phyloP scores from a whole-genome alignment of 345 rosid species.

The Turnera subulata region DNA sequence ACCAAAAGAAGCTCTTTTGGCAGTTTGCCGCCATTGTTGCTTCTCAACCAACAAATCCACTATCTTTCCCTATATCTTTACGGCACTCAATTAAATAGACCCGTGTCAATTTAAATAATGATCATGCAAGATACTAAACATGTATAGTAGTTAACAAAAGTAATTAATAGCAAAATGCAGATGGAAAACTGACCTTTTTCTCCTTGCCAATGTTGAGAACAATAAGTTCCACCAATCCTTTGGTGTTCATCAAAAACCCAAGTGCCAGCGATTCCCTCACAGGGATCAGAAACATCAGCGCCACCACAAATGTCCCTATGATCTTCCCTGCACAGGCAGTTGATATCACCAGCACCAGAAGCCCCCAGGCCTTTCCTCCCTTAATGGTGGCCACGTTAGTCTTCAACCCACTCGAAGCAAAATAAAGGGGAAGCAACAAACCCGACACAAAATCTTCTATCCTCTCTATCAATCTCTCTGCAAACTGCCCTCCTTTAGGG shows the following conservation, averaged over 20 bases:
- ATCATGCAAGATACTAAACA: too few species aligned
- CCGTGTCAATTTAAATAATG: too few species aligned
- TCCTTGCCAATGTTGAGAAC: conserved; percentile 93
- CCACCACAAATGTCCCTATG: conserved; percentile 61
- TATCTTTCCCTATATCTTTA: too few species aligned
- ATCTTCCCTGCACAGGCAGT: conserved; percentile 81
- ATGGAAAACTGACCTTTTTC: conserved; percentile 47
- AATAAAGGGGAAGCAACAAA: conserved; percentile 78
- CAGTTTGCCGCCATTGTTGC: too few species aligned
- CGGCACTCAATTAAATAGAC: too few species aligned
- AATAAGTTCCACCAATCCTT: conserved; percentile 89
- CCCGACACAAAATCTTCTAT: conserved; percentile 85
- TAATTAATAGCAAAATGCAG: too few species aligned
- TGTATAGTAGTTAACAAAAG: too few species aligned
- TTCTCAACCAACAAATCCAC: too few species aligned
- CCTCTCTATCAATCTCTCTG: conserved; percentile 64
- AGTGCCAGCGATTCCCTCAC: conserved; percentile 67
- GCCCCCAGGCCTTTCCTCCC: conserved; percentile 63
- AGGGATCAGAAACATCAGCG: conserved; percentile 62
- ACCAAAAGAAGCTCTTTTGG: too few species aligned
- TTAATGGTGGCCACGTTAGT: conserved; percentile 60
- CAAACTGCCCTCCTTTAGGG: conserved; percentile 82
- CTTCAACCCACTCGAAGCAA: conserved; percentile 84
- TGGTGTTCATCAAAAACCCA: conserved; percentile 85
- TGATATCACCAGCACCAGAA: conserved; percentile 58